Percentiles rank a stretch among this genome's conserved stretches.
Conservation (phyloP, 1,284 basidiomycete genomes). For the Moniliophthora roreri region DNA sequence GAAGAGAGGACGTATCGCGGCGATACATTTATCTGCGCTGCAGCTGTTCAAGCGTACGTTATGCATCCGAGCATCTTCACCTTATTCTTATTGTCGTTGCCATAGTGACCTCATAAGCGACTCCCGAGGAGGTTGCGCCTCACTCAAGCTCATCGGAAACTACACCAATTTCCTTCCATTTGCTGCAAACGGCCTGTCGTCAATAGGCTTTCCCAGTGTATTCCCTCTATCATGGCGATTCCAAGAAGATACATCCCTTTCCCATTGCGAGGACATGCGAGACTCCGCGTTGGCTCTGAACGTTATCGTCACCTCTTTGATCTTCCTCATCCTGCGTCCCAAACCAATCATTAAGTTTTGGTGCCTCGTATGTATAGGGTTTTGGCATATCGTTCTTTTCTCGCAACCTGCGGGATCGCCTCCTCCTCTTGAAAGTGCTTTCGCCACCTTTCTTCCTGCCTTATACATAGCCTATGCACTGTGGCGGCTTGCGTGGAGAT, state of each 20-base stretch:
- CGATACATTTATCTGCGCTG: conserved; percentile 84
- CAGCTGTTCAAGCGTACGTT: conserved; percentile 80
- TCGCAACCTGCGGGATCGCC: conserved; percentile 74
- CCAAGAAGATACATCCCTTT: conserved; percentile 36
- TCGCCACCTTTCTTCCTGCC: conserved; percentile 76
- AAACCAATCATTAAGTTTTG: conserved; percentile 71
- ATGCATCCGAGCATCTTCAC: conserved; percentile 6
- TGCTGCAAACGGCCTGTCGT: conserved; percentile 63
- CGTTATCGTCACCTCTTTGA: conserved; percentile 58
- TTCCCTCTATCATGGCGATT: conserved; percentile 65
- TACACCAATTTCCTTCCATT: conserved; percentile 68
- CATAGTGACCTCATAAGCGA: conserved; percentile 73
- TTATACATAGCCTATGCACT: conserved; percentile 81
- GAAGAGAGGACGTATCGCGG: conserved; percentile 70
- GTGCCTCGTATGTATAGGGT: conserved; percentile 83
- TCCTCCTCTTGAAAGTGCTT: conserved; percentile 66
- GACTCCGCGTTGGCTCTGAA: conserved; percentile 72
- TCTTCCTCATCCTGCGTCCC: conserved; percentile 77
- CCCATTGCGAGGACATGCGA: conserved; percentile 73
- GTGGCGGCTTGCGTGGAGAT: conserved; percentile 77
- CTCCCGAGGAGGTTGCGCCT: conserved; percentile 75
- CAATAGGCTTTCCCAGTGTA: conserved; percentile 69
- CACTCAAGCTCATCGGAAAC: conserved; percentile 67
- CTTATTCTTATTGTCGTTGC: conserved; percentile 14
- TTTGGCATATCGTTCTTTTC: conserved; percentile 84